Base-by-base conservation (phyloP, 768 basidiomycete species). In the Tylopilus sp. region DNA sequence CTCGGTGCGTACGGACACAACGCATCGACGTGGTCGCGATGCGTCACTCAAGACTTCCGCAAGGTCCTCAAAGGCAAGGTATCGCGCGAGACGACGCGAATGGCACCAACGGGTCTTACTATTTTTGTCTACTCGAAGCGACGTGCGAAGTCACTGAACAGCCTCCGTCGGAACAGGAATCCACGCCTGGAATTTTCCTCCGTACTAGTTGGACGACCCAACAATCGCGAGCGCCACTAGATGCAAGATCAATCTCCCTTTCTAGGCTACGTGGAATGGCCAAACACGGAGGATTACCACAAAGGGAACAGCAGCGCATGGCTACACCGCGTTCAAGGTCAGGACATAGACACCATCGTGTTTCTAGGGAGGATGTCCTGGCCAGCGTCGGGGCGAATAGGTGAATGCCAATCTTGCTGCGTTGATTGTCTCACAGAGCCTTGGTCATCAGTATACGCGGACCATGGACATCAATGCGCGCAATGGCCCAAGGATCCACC, bases 381-480 rank as follows among this genome's bases (percentile, higher is more conserved):
- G 86, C 88, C 1, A 82, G 82, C 56, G 80, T 89, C 38, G 79
- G 86, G n/a, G 77, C 75, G 8, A 91, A 90, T 50, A 83, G 88
- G 88, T 80, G 61, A 33, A 40, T 48, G 13, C 12, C 22, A 13
- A 10, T 28, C 17, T 52, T 18, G 40, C 3, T 13, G 20, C n/a
- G 26, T 40, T 20, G 23, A 26, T 40, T 21, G 31, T 1, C 47
- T 60, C 49, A 46, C 43, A 31, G 28, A 47, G n/a, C 44, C 25
- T 36, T 21, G 44, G 41, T 53, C 12, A 41, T 18, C 53, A 90
- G 86, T 54, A 62, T 91, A 39, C 87, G 86, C 44, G 89, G 89
- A 3, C 67, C 65, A 11, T 87, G 82, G 77, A 83, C 80, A 79
- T 78, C 85, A 6, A 73, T 80, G 15, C 74, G 68, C n/a, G 75